Percentiles rank a stretch among this genome's conserved stretches.
Evolutionary conservation across 139 green algal genomes (phyloP).

Genomic region (Tetradesmus lagerheimii): DNA sequence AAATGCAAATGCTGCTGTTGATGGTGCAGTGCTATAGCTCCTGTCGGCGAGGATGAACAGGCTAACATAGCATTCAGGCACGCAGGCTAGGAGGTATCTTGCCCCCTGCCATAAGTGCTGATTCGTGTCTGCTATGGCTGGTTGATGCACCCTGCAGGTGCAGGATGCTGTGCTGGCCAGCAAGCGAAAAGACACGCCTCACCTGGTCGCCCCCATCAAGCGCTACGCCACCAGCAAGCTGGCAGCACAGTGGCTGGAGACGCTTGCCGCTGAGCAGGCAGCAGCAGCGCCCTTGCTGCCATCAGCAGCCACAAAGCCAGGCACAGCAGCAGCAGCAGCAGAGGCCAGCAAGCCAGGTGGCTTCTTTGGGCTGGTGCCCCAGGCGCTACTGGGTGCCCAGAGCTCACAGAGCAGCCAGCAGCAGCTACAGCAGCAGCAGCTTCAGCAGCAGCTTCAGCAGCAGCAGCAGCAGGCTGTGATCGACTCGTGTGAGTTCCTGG

Average conservation of each 20-base stretch:
- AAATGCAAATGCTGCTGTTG: not conserved
- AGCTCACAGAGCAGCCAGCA: not conserved
- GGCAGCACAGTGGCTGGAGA: constrained; percentile 48
- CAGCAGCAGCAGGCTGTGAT: not conserved
- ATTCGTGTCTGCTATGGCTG: not conserved
- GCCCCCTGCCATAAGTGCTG: not conserved
- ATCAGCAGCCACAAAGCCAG: not conserved
- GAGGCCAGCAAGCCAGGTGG: not conserved
- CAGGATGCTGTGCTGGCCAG: constrained; percentile 61
- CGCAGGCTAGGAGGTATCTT: not conserved
- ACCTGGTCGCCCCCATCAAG: constrained; percentile 45
- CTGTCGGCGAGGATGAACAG: too few species aligned
- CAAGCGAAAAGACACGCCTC: constrained; percentile 50
- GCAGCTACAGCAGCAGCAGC: constrained; percentile 1
- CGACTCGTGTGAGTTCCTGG: constrained; percentile 53
- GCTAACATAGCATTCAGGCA: not conserved
- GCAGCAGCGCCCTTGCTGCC: not conserved
- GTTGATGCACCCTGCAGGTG: constrained; percentile 41
- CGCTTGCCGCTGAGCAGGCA: constrained; percentile 39
- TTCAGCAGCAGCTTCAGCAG: not conserved
- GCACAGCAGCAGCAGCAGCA: not conserved
- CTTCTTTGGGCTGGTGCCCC: not conserved
- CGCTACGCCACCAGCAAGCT: constrained; percentile 48
- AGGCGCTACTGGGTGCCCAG: not conserved
- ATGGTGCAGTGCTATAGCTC: not conserved